Evolutionary conservation across 1,284 basidiomycete genomes (phyloP), one percentile per base, ranked within the genome.

Genomic region (Baeospora myosura): DNA sequence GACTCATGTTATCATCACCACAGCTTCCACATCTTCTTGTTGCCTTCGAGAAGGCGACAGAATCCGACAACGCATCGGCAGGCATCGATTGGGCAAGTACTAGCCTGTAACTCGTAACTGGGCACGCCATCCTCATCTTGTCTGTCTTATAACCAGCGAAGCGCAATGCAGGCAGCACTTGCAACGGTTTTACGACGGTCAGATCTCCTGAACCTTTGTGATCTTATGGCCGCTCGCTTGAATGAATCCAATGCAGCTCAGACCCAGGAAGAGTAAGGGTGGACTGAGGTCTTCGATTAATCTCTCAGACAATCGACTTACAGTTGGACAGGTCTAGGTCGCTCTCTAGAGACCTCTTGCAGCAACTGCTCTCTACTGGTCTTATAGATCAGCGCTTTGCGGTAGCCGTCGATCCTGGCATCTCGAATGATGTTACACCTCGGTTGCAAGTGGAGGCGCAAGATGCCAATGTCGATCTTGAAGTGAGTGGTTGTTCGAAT

Each of bases 21-120:
- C 47, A 88, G 84, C 65, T 88, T 14, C 84, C 85, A 24, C 61
- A 60, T 17, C 58, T 87, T 16, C 53, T 88, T 21, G 53, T 62
- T 6, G 57, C 57, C 8, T 79, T 85, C 43, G 73, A 77, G 48
- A 72, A 68, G 48, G 61, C 63, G 12, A 55, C 64, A 22, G 81
- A 85, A 36, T n/a, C 33, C 12, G 38, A 40, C n/a, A 68, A 65
- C 21, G 57, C 65, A 16, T 52, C 64, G 1, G 69, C 70, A 33
- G n/a, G n/a, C n/a, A 60, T 64, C 5, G 80, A 86, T 45, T 77
- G 74, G 71, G 84, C 82, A 51, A 45, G 69, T 43, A 45, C 20
- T 36, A 43, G 35, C 16, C 23, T 31, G 6, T 32, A 12, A 6
- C 14, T 24, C 3, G 18, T 17, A 16, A 10, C 21, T 31, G n/a